Evolutionary conservation across 2,329 filamentous ascomycete genomes (phyloP).

Genomic region (Triangularia setosa): DNA sequence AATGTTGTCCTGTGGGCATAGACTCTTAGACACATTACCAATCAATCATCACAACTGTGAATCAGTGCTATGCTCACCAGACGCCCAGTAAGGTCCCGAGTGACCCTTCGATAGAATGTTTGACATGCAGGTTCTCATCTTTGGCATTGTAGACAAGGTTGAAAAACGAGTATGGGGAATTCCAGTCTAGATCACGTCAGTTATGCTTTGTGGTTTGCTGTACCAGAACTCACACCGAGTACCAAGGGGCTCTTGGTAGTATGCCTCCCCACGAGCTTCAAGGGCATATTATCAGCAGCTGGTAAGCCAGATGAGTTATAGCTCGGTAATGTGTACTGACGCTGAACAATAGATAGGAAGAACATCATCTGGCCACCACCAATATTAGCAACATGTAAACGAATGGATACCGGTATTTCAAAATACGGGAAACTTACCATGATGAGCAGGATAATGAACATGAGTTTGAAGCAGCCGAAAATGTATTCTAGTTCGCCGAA

Average conservation of each 20-base stretch:
- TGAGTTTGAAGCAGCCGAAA: conserved; percentile 37
- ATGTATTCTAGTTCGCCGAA: conserved; percentile 38
- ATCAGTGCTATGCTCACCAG: conserved; percentile 33
- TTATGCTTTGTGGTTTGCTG: not conserved
- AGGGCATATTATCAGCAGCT: not conserved
- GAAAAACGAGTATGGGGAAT: conserved; percentile 37
- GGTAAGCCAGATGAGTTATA: not conserved
- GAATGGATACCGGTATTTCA: not conserved
- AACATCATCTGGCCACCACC: conserved; percentile 30
- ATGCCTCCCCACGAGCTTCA: conserved; percentile 34
- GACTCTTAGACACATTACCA: not conserved
- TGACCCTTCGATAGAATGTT: conserved; percentile 30
- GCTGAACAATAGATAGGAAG: conserved; percentile 35
- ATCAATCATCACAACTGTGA: not conserved
- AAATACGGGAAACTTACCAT: conserved; percentile 14
- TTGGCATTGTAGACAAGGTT: conserved; percentile 32
- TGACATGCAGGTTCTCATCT: conserved; percentile 29
- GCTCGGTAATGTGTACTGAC: conserved; percentile 23
- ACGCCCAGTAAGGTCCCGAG: conserved; percentile 37
- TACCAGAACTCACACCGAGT: conserved; percentile 31
- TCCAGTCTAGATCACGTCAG: conserved; percentile 19
- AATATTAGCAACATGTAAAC: not conserved
- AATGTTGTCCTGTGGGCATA: conserved; percentile 32
- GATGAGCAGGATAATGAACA: conserved; percentile 35
- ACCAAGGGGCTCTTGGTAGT: conserved; percentile 34